Evolutionary conservation across 768 basidiomycete species (phyloP).

Genomic region (Russula abietina): DNA sequence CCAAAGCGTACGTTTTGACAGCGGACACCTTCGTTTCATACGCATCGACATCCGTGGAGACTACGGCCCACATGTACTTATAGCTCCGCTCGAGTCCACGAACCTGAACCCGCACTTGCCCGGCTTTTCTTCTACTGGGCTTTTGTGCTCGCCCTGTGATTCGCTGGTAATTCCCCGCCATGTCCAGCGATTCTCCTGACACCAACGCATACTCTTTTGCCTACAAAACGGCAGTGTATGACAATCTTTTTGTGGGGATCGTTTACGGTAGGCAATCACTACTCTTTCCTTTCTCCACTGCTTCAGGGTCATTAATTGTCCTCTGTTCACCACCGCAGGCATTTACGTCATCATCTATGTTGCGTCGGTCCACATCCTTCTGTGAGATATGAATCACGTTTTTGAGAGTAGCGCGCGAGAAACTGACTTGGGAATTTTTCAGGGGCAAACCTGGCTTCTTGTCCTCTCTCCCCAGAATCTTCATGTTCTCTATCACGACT

Average conservation of each 20-base stretch:
- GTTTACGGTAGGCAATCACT: slow-evolving; percentile 6
- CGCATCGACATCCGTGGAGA: not conserved
- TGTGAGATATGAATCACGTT: not conserved
- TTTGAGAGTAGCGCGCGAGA: not conserved
- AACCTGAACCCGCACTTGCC: not conserved
- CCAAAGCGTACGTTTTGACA: not conserved
- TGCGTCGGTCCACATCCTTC: slow-evolving; percentile 15
- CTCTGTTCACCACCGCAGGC: not conserved
- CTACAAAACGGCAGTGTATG: slow-evolving; percentile 10
- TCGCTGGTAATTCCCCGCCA: not conserved
- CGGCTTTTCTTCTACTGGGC: not conserved
- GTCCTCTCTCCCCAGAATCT: slow-evolving; percentile 13
- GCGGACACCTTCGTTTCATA: not conserved
- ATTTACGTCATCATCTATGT: slow-evolving; percentile 8
- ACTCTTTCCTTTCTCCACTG: not conserved
- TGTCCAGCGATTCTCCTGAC: not conserved
- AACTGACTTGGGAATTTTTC: not conserved
- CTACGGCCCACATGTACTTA: not conserved
- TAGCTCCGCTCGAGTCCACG: not conserved
- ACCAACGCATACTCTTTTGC: not conserved
- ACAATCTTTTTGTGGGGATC: slow-evolving; percentile 14
- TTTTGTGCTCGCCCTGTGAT: not conserved
- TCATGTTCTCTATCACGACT: slow-evolving; percentile 17
- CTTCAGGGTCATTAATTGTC: not conserved
- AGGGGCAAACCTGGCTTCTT: slow-evolving; percentile 10